A percentile compares a stretch with the other conserved stretches of the same genome.
phyloP scores from a whole-genome alignment of 768 basidiomycete species.

The Leccinum disarticulatum region DNA sequence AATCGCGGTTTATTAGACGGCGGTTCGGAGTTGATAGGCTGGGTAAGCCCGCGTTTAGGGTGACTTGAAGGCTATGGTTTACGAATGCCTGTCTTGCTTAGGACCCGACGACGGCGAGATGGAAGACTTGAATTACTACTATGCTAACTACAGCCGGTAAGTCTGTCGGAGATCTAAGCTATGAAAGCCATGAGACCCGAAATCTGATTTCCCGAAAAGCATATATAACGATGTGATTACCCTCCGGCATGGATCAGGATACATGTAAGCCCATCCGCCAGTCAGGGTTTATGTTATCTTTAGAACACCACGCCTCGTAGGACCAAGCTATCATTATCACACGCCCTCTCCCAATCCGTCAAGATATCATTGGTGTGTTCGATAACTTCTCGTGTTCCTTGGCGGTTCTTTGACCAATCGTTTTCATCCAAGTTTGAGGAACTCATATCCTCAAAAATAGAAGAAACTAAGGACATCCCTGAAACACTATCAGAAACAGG shows the following conservation, averaged over 20 bases:
- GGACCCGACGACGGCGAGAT: slow-evolving; percentile 89
- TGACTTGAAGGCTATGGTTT: slow-evolving; percentile 4
- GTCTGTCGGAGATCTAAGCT: slow-evolving; percentile 17
- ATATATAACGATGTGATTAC: slow-evolving; percentile 99
- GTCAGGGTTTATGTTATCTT: slow-evolving; percentile 7
- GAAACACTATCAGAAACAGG: slow-evolving; percentile 92
- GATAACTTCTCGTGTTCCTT: slow-evolving; percentile 6
- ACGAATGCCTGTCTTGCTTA: slow-evolving; percentile 28
- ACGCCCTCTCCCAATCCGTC: slow-evolving; percentile 93
- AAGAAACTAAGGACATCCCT: slow-evolving; percentile 95
- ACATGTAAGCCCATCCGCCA: slow-evolving; percentile 65
- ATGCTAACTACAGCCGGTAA: slow-evolving; percentile 93
- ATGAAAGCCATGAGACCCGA: slow-evolving; percentile 20
- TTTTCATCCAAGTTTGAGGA: slow-evolving; percentile 76
- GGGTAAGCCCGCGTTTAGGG: slow-evolving; percentile 41
- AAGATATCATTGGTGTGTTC: slow-evolving; percentile 83
- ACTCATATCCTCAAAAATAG: slow-evolving; percentile 88
- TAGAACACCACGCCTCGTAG: slow-evolving; percentile 40
- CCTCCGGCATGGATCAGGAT: slow-evolving; percentile 89
- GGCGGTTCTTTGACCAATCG: background rate
- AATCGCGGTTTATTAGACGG: slow-evolving; percentile 52
- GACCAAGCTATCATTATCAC: slow-evolving; percentile 94
- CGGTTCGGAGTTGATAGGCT: slow-evolving; percentile 92
- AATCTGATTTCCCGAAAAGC: slow-evolving; percentile 39
- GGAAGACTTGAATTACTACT: slow-evolving; percentile 97